Percentiles rank a stretch among this genome's conserved stretches.
These are phyloP conservation scores for Prunus dulcis DNA, from an alignment of 306 rosid species.

Conservation along the genomic window DNA sequence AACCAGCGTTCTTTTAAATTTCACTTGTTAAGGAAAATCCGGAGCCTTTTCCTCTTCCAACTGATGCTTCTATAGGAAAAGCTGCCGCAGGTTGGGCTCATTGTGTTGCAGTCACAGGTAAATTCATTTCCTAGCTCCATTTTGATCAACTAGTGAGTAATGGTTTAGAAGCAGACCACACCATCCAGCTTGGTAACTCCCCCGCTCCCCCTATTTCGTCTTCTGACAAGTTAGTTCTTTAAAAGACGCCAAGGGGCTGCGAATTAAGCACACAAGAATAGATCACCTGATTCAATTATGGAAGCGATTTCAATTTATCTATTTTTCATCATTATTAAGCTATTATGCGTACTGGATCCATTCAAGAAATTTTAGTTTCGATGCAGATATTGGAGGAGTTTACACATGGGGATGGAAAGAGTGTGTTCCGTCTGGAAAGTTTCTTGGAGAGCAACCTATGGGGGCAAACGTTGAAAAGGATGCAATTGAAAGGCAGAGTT, in stretches of 20 bases:
- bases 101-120: slow-evolving; percentile 84
- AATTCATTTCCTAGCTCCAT: slow-evolving; percentile 24
- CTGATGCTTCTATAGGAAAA: slow-evolving; percentile 54
- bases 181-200: background rate
- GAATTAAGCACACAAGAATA: slow-evolving; percentile 15
- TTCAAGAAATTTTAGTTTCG: slow-evolving; percentile 2
- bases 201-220: background rate
- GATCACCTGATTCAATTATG: slow-evolving; percentile 5
- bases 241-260: slow-evolving; percentile 7
- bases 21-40: slow-evolving; percentile 71
- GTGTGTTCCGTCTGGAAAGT: slow-evolving; percentile 93
- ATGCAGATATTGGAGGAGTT: slow-evolving; percentile 70
- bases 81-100: slow-evolving; percentile 99
- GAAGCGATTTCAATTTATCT: background rate
- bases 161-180: slow-evolving; percentile 5
- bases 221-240: slow-evolving; percentile 1
- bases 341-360: background rate
- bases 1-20: slow-evolving; percentile 27
- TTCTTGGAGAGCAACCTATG: slow-evolving; percentile 48
- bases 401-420: slow-evolving; percentile 99
- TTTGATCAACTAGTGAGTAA: slow-evolving; percentile 6
- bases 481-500: slow-evolving; percentile 52
- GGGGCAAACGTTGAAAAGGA: slow-evolving; percentile 56
- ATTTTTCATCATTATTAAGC: background rate
- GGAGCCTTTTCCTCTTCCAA: slow-evolving; percentile 89